These are phyloP conservation scores for Ceriops decandra DNA, from an alignment of 345 rosid genomes.

Conservation along the genomic window DNA sequence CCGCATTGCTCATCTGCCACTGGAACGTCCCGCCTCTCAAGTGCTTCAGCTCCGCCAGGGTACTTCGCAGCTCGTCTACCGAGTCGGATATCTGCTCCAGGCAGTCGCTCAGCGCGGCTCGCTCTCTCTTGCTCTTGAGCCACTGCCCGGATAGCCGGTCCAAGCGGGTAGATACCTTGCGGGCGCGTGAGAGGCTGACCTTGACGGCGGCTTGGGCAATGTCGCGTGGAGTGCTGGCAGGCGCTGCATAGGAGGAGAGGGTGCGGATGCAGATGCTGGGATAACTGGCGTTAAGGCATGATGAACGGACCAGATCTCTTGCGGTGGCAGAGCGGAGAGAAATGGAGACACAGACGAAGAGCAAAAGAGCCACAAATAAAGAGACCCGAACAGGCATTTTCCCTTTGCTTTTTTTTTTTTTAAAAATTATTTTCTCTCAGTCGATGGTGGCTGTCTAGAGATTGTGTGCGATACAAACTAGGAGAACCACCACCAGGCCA, in stretches of 20 bases:
- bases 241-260: constrained; percentile 62
- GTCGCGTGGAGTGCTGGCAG: constrained; percentile 54
- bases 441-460: not conserved
- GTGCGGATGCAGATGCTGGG: constrained; percentile 65
- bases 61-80: constrained; percentile 55
- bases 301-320: constrained; percentile 53
- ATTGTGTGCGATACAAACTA: not conserved
- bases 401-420: too few species aligned
- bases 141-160: constrained; percentile 14
- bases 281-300: constrained; percentile 70
- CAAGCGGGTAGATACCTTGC: constrained; percentile 34
- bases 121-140: constrained; percentile 33
- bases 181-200: constrained; percentile 53
- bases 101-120: constrained; percentile 61
- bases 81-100: constrained; percentile 67
- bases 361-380: constrained; percentile 16
- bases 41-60: constrained; percentile 56
- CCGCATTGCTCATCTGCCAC: constrained; percentile 70
- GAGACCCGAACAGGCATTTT: constrained; percentile 13
- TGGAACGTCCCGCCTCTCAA: constrained; percentile 46
- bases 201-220: constrained; percentile 71
- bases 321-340: constrained; percentile 16
- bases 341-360: constrained; percentile 17
- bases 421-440: not conserved
- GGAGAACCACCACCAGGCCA: too few species aligned